A percentile compares a stretch with the other conserved stretches of the same genome.
Evolutionary conservation across 805 yeast genomes (phyloP).

Genomic region (Wickerhamiella kazuoi): DNA sequence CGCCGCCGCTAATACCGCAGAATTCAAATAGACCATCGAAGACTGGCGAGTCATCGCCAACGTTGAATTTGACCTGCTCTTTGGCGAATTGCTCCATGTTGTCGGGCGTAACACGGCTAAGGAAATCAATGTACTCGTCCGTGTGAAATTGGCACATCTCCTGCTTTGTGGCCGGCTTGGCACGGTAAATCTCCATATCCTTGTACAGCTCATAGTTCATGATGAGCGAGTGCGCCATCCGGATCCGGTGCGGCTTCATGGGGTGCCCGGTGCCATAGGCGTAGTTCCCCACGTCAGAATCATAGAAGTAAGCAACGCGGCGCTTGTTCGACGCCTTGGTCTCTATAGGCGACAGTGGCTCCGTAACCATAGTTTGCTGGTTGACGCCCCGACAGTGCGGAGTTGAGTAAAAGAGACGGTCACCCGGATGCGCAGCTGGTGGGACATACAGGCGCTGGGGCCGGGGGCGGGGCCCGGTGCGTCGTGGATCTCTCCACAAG

Average conservation of each 20-base stretch:
- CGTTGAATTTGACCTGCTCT: constrained; percentile 82
- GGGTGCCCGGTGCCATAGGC: constrained; percentile 98
- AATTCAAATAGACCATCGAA: constrained; percentile 91
- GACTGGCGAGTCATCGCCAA: constrained; percentile 92
- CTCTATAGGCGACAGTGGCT: constrained; percentile 45
- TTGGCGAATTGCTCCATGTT: constrained; percentile 71
- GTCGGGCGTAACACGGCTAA: constrained; percentile 82
- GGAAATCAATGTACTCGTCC: constrained; percentile 88
- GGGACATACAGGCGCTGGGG: too few species aligned
- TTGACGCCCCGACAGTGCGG: too few species aligned
- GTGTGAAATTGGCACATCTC: constrained; percentile 98
- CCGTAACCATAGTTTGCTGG: constrained; percentile 12
- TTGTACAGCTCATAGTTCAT: constrained; percentile 95
- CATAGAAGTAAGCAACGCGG: constrained; percentile 64
- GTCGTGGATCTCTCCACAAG: too few species aligned
- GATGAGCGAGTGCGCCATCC: constrained; percentile 94
- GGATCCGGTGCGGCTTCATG: constrained; percentile 96
- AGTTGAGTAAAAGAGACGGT: too few species aligned
- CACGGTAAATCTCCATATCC: constrained; percentile 92
- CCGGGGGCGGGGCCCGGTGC: too few species aligned
- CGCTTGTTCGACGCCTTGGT: constrained; percentile 38
- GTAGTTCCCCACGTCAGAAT: constrained; percentile 90
- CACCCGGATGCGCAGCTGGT: too few species aligned
- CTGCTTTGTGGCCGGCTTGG: constrained; percentile 93
- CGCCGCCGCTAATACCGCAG: constrained; percentile 78